phyloP scores from a whole-genome alignment of 2,329 filamentous ascomycete species.

The Dendrostoma leiphaemia region DNA sequence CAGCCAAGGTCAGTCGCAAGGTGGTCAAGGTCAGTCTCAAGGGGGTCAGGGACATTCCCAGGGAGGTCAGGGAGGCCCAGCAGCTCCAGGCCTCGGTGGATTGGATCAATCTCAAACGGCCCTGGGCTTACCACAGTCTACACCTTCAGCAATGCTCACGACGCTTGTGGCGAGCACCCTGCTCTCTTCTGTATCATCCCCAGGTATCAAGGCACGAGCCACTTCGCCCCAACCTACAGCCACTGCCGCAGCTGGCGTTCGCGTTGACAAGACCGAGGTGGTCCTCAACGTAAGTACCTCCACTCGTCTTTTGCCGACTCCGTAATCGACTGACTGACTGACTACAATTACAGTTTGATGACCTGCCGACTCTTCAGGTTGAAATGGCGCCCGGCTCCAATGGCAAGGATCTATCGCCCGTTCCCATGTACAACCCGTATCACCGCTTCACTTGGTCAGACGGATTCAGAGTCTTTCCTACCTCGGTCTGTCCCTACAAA shows the following conservation, averaged over 20 bases:
- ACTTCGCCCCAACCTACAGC: neutral
- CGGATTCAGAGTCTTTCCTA: conserved; percentile 31
- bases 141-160: neutral
- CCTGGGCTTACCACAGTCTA: conserved; percentile 1
- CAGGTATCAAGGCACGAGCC: conserved; percentile 11
- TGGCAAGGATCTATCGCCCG: conserved; percentile 1
- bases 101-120: conserved; percentile 1
- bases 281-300: conserved; percentile 18
- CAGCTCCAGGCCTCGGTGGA: neutral
- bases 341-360: conserved; percentile 23
- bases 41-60: neutral
- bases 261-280: conserved; percentile 8
- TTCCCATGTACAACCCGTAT: conserved; percentile 23
- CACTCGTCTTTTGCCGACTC: too few relatives aligned
- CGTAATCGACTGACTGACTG: neutral
- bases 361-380: conserved; percentile 12
- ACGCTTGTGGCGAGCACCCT: conserved; percentile 1
- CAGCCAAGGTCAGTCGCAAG: neutral
- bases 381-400: conserved; percentile 2
- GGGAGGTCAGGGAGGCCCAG: too few relatives aligned
- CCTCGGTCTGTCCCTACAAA: conserved; percentile 28
- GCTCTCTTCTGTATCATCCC: neutral
- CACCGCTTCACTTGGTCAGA: conserved; percentile 33
- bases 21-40: neutral
- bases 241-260: conserved; percentile 12